A percentile compares a stretch with the other conserved stretches of the same genome.
phyloP scores from a whole-genome alignment of 257 asterid genomes.

The Salvia rosmarinus region DNA sequence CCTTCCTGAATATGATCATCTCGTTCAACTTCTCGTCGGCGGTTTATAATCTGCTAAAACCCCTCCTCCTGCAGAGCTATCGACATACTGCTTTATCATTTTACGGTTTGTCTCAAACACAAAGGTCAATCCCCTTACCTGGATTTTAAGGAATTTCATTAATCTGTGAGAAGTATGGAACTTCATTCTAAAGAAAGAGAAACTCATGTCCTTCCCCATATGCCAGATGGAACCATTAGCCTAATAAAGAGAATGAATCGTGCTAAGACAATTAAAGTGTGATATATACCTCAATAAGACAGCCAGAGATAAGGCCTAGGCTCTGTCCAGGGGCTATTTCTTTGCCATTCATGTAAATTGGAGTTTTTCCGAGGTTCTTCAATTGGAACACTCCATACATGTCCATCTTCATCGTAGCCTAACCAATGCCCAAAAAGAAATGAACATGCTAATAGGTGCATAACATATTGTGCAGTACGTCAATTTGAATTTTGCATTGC shows the following conservation, averaged over 20 bases:
- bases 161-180: not conserved
- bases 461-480: not conserved
- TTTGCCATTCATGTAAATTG: slow-evolving; percentile 51
- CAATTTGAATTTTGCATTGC: slow-evolving; percentile 14
- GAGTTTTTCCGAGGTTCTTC: slow-evolving; percentile 57
- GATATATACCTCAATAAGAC: slow-evolving; percentile 61
- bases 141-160: slow-evolving; percentile 29
- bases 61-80: slow-evolving; percentile 29
- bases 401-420: slow-evolving; percentile 69
- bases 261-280: not conserved
- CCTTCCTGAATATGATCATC: slow-evolving; percentile 19
- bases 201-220: not conserved
- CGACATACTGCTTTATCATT: slow-evolving; percentile 41
- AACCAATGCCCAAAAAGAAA: slow-evolving; percentile 21
- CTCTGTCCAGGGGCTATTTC: slow-evolving; percentile 43
- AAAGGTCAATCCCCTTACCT: slow-evolving; percentile 61
- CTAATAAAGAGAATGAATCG: not conserved
- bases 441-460: not conserved
- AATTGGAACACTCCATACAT: slow-evolving; percentile 52
- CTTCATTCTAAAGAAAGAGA: not conserved
- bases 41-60: slow-evolving; percentile 32
- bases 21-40: slow-evolving; percentile 17
- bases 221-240: not conserved
- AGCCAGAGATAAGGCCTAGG: slow-evolving; percentile 49
- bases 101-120: slow-evolving; percentile 52